phyloP scores from a whole-genome alignment of 805 yeast genomes.

The Lipomyces sp. region DNA sequence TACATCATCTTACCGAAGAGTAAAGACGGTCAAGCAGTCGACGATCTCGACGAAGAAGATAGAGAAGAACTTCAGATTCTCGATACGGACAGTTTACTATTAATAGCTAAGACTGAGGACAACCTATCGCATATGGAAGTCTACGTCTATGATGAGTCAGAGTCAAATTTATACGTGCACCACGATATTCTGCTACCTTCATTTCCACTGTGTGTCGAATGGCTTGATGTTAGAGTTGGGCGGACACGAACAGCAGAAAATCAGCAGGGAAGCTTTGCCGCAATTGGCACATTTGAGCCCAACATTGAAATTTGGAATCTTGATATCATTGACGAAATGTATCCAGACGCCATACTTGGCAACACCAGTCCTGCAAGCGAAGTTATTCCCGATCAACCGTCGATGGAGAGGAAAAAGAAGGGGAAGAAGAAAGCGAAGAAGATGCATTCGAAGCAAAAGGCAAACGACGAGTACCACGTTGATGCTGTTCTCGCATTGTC shows the following conservation, averaged over 20 bases:
- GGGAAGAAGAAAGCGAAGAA: conserved; percentile 55
- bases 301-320: conserved; percentile 96
- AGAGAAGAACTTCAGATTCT: conserved; percentile 82
- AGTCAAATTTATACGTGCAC: conserved; percentile 82
- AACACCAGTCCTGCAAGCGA: conserved; percentile 54
- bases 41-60: conserved; percentile 61
- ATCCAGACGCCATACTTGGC: conserved; percentile 92
- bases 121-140: conserved; percentile 91
- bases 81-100: conserved; percentile 85
- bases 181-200: conserved; percentile 97
- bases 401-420: conserved; percentile 40
- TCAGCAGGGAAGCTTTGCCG: conserved; percentile 86
- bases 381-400: conserved; percentile 39
- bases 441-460: conserved; percentile 55
- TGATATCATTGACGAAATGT: conserved; percentile 89
- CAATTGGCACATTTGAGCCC: conserved; percentile 96
- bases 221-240: conserved; percentile 79
- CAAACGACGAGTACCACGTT: conserved; percentile 77
- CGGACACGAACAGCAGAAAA: conserved; percentile 46
- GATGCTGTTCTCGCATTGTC: conserved; percentile 91
- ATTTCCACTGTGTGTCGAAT: conserved; percentile 94
- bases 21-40: conserved; percentile 54
- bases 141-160: conserved; percentile 92
- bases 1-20: conserved; percentile 62
- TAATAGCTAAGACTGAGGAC: conserved; percentile 95